These are phyloP conservation scores for Aspergillus tamarii DNA, from an alignment of 2,329 filamentous ascomycete genomes.

Conservation along the genomic window DNA sequence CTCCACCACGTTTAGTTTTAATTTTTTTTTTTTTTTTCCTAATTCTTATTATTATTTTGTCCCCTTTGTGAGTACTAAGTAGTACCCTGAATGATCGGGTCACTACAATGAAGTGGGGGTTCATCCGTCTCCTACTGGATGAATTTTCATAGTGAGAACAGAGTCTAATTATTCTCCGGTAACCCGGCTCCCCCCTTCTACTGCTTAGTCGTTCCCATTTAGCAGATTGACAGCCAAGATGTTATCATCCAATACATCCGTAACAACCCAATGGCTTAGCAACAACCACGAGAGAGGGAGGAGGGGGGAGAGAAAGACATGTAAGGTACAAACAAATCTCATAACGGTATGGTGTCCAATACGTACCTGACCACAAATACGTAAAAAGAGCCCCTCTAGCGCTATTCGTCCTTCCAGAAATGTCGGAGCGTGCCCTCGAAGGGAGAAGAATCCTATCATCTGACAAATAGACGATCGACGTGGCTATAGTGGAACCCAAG, in stretches of 20 bases:
- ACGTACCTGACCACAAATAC: not conserved
- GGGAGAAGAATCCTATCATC: not conserved
- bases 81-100: not conserved
- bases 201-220: not conserved
- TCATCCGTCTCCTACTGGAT: not conserved
- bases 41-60: not conserved
- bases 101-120: not conserved
- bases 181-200: not conserved
- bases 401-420: constrained; percentile 4
- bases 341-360: not conserved
- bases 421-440: not conserved
- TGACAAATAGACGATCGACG: constrained; percentile 4
- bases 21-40: not conserved
- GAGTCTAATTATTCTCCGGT: not conserved
- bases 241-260: not conserved
- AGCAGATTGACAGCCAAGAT: not conserved
- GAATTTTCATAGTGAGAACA: no score
- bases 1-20: constrained; percentile 3
- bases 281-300: not conserved
- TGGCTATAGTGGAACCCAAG: not conserved
- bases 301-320: not conserved
- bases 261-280: not conserved
- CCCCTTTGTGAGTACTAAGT: not conserved
- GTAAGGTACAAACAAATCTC: constrained; percentile 6
- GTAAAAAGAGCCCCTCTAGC: not conserved